Conservation (phyloP, 2,329 filamentous ascomycete species). For the Cladosporium sp. region DNA sequence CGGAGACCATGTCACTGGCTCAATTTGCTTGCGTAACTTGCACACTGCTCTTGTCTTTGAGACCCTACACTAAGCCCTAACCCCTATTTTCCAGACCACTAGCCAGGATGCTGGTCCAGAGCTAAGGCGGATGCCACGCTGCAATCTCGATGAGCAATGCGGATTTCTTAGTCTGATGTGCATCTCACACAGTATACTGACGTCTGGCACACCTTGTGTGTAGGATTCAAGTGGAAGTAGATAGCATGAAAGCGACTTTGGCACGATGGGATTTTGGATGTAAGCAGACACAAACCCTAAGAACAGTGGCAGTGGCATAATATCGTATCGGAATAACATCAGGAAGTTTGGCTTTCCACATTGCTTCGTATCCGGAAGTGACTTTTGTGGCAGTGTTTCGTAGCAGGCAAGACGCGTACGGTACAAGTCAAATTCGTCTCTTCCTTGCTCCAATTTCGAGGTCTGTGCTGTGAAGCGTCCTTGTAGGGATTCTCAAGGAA, state of each 20-base stretch:
- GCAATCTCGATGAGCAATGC: not conserved
- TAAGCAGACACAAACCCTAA: not conserved
- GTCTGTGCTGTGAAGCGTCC: not conserved
- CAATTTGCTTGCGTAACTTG: not conserved
- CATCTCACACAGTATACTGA: not conserved
- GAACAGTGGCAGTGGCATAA: not conserved
- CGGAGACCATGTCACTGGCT: not conserved
- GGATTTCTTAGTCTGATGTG: not conserved
- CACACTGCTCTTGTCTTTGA: not conserved
- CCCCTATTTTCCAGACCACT: not conserved
- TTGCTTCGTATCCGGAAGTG: not conserved
- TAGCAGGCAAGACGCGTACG: not conserved
- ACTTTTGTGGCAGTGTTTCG: not conserved
- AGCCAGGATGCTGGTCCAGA: not conserved
- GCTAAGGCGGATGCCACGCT: not conserved
- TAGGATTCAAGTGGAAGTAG: not conserved
- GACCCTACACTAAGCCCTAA: not conserved
- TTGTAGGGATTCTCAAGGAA: no score
- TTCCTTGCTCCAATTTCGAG: not conserved
- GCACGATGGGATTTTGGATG: not conserved
- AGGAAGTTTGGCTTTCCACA: not conserved
- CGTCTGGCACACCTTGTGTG: not conserved
- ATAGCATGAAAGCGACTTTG: not conserved
- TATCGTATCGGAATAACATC: not conserved
- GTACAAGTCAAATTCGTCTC: not conserved